Evolutionary conservation across 176 grass and related monocot genomes (phyloP), one percentile per base, ranked within the genome.

Genomic region (Oryza meridionalis): DNA sequence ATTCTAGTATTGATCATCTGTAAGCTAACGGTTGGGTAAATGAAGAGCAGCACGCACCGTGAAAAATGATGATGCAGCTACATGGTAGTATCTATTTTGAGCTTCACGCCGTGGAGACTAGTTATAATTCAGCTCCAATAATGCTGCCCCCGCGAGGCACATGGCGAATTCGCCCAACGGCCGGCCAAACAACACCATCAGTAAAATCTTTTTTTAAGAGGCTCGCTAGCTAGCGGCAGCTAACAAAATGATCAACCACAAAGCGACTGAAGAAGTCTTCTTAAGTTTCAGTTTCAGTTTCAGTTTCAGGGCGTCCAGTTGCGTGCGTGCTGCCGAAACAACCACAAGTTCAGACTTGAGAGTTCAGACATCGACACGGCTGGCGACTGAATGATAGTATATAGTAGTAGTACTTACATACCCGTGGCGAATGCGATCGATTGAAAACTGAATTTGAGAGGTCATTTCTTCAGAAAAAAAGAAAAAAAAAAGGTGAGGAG

Each of bases 311-410:
- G 15, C 49, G 1, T 2, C 5, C 49, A 17, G 5, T 73, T 73
- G 71, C 71, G 47, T 73, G 71, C 71, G 47, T 49, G 45, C 22
- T 14, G 9, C 12, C 9, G 22, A 73, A 74, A 74, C 71, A 31
- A 74, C 22, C 45, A 2, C 1, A 5, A 55, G 50, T 47, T 5
- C n/a, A 43, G 33, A 35, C 33, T 35, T 35, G 4, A 35, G 16
- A 55, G 16, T 27, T 5, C n/a, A 43, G 40, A 24, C 50, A 55
- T 55, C 50, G 69, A 13, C n/a, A 11, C 70, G 3, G n/a, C 72
- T 7, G 3, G n/a, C 72, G 3, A 40, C 19, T 42, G 19, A 10
- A 43, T 37, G 35, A 37, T 37, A 31, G 29, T 31, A 31, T 31
- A 35, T 35, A 35, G 33, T 35, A 73, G 7, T 19, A 80, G 33